These are phyloP conservation scores for Silene latifolia DNA, from an alignment of 148 eudicot genomes.

Conservation along the genomic window DNA sequence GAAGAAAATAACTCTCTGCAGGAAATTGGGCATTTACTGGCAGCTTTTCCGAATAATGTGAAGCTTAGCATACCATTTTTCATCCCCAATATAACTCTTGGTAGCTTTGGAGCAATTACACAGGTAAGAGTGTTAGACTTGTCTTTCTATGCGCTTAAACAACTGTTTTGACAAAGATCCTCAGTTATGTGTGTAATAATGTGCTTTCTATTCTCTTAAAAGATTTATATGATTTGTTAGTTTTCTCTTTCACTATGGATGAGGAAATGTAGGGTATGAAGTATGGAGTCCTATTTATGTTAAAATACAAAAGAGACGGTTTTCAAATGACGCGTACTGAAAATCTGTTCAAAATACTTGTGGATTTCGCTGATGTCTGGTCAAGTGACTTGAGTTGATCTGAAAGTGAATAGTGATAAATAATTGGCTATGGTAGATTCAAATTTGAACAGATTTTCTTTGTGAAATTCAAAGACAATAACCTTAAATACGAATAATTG, in stretches of 20 bases:
- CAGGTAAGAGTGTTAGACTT: conserved; percentile 44
- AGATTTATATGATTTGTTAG: not conserved
- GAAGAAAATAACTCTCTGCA: conserved; percentile 41
- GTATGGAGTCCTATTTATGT: not conserved
- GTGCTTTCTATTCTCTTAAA: not conserved
- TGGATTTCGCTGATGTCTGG: too few relatives aligned
- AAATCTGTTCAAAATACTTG: too few relatives aligned
- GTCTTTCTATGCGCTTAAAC: not conserved
- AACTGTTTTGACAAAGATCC: not conserved
- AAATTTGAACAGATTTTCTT: not conserved
- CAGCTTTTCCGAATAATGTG: conserved; percentile 90
- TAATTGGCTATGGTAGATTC: not conserved
- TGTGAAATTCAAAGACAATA: not conserved
- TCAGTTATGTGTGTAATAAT: not conserved
- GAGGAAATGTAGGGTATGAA: not conserved
- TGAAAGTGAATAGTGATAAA: not conserved
- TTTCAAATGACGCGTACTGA: not conserved
- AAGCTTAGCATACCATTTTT: conserved; percentile 93
- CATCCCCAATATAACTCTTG: conserved; percentile 95
- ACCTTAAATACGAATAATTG: not conserved
- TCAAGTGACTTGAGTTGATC: not conserved
- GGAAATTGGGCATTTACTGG: conserved; percentile 94
- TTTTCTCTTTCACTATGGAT: not conserved
- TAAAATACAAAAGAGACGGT: not conserved
- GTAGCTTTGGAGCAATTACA: conserved; percentile 97